phyloP scores from a whole-genome alignment of 2,329 filamentous ascomycete species.

The Dactylellina leptospora region DNA sequence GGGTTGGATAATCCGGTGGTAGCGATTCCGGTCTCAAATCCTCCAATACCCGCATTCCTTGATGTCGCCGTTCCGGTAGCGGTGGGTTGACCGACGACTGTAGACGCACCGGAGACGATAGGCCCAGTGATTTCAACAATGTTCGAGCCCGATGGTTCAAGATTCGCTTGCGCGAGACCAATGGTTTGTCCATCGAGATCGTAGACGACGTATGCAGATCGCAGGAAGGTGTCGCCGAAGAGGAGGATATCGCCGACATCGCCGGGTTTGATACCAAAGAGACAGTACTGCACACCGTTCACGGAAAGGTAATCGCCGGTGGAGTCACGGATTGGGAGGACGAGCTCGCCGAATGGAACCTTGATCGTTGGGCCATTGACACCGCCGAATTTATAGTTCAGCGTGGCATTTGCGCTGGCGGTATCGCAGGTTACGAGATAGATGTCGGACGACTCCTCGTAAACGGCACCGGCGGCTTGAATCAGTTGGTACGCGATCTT shows the following conservation, averaged over 20 bases:
- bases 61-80: conserved; percentile 33
- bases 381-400: conserved; percentile 49
- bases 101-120: conserved; percentile 29
- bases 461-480: conserved; percentile 58
- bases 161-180: conserved; percentile 40
- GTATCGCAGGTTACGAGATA: conserved; percentile 34
- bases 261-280: conserved; percentile 72
- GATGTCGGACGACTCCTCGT: conserved; percentile 34
- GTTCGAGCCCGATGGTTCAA: conserved; percentile 24
- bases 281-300: conserved; percentile 70
- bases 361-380: conserved; percentile 63
- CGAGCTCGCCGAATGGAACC: conserved; percentile 67
- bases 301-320: conserved; percentile 62
- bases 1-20: conserved; percentile 19
- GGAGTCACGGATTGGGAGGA: conserved; percentile 59
- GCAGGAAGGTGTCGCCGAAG: conserved; percentile 77
- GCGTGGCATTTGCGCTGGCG: conserved; percentile 15
- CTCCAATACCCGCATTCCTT: conserved; percentile 37
- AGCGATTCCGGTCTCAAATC: conserved; percentile 27
- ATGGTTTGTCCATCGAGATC: conserved; percentile 65
- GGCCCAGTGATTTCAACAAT: conserved; percentile 41
- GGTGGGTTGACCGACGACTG: conserved; percentile 20
- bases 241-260: conserved; percentile 65
- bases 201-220: conserved; percentile 79
- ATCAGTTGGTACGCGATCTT: conserved; percentile 53